Evolutionary conservation across 306 rosid genomes (phyloP).

Genomic region (Sicyos edulis): DNA sequence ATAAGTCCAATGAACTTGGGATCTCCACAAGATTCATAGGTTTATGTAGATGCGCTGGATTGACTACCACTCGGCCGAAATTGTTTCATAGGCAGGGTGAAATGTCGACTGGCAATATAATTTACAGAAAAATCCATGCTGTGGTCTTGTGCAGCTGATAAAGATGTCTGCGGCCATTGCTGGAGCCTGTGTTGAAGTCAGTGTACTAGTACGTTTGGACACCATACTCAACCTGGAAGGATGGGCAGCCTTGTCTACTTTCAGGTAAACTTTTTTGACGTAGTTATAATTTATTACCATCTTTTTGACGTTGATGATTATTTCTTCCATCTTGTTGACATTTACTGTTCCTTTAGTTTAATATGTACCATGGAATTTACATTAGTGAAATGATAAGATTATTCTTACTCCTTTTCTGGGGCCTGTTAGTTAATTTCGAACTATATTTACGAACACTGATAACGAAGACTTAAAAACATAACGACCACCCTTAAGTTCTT

Average conservation of each 20-base stretch:
- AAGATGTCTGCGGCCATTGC: background rate
- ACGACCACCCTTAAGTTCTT: background rate
- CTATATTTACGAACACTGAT: background rate
- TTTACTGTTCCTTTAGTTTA: background rate
- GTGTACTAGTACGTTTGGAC: conserved; percentile 2
- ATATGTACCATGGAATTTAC: background rate
- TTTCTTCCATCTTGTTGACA: background rate
- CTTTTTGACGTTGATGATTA: background rate
- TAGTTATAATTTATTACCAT: background rate
- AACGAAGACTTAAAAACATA: background rate
- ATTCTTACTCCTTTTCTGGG: background rate
- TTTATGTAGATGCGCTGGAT: background rate
- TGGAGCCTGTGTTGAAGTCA: conserved; percentile 8
- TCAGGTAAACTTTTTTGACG: background rate
- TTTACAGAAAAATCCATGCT: background rate
- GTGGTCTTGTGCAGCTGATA: conserved; percentile 3
- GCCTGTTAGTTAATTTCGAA: background rate
- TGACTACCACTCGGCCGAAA: background rate
- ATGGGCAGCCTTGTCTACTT: background rate
- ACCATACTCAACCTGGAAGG: conserved; percentile 12
- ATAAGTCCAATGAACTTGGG: background rate
- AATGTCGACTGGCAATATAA: background rate
- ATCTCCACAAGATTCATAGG: background rate
- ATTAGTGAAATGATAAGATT: background rate
- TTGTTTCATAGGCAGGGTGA: background rate